Evolutionary conservation across 202 grass and related monocot genomes (phyloP), one percentile per base, ranked within the genome.

Genomic region (Carex arenaria): DNA sequence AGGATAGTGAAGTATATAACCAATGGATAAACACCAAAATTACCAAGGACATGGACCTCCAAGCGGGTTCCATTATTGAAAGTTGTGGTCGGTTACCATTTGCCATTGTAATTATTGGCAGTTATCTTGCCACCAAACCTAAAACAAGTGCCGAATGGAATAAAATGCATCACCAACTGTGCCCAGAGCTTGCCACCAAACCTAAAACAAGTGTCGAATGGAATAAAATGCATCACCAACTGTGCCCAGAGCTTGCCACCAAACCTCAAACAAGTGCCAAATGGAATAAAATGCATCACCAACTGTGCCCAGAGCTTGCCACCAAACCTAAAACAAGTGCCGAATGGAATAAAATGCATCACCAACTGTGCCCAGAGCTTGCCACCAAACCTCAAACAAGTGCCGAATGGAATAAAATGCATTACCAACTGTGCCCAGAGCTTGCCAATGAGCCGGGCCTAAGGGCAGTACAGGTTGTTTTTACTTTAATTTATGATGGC

Each of bases 401-500:
- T n/a, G n/a, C n/a, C n/a, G n/a, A n/a, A n/a, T n/a, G n/a, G n/a
- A n/a, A n/a, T n/a, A n/a, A n/a, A n/a, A n/a, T n/a, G n/a, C n/a
- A n/a, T n/a, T n/a, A n/a, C n/a, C n/a, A n/a, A n/a, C n/a, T 18
- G 64, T 2, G 28, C 14, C 74, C 85, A 12, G 89, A 90, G 78
- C 10, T 87, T 40, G 56, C 4, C 10, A 76, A 87, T 47, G 10
- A 47, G 1, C 67, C 55, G 0, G 22, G 67, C 84, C 5, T 90
- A 1, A 31, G 15, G n/a, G 32, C 0, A 28, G 75, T 88, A 18
- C 80, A 28, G 3, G 73, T 30, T 40, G 69, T 85, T n/a, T 83
- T 93, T 19, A 82, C 69, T 14, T 85, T 84, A 1, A 92, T 88
- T 84, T 93, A 88, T 23, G 87, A 90, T 62, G 91, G 83, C 1